Evolutionary conservation across 2,329 filamentous ascomycete genomes (phyloP), one percentile per base, ranked within the genome.

Genomic region (Emergomyces orientalis): DNA sequence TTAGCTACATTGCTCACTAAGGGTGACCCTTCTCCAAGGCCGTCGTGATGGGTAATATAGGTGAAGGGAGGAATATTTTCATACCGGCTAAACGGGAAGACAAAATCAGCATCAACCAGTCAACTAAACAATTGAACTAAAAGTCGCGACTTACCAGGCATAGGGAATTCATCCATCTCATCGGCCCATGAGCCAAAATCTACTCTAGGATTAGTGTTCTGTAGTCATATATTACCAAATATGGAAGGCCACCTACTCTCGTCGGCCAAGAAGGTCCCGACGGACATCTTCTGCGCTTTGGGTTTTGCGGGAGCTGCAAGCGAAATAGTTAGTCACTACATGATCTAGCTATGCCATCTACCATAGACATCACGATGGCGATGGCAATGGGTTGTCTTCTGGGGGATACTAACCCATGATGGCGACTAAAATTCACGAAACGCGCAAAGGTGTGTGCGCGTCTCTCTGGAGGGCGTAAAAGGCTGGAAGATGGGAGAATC

Each of bases 181-280:
- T 99, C 95, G 72, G 94, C 94, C 94, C 94, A 99, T 70, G 94
- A 97, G 74, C 93, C 91, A 74, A 88, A 83, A 72, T 84, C 86
- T 89, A 72, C 60, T 66, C 67, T 66, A 14, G 25, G 39, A 66
- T 73, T 65, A 75, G 75, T 67, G 71, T 37, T 8, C 8, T 8
- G 27, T 19, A 51, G 66, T 65, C 64, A 64, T 63, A 61, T 47
- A 58, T 57, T 61, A 57, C 27, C 41, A 52, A 54, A 22, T n/a
- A 61, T 65, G 62, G 54, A 54, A 58, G 57, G 60, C 47, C 61
- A 82, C 90, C 79, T 84, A 97, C 93, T 88, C 79, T 91, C 85
- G 78, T 97, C 91, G 75, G 84, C 84, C 83, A 99, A 85, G 85
- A 99, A 99, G 80, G 91, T 90, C 83, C 91, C 90, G 76, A 97